These are phyloP conservation scores for Myxozyma udenii DNA, from an alignment of 805 yeast species.

Conservation along the genomic window DNA sequence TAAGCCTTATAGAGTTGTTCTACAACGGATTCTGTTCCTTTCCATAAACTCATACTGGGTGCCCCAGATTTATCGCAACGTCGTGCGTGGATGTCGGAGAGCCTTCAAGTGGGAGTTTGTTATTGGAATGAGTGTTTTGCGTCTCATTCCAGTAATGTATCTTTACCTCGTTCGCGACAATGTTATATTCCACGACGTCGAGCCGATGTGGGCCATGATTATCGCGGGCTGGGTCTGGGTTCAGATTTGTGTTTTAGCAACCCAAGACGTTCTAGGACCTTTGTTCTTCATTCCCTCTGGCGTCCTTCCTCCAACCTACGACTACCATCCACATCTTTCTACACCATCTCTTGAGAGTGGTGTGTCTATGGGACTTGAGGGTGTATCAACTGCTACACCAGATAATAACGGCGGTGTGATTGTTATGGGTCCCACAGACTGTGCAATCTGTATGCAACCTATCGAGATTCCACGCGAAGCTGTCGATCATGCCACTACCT, in stretches of 20 bases:
- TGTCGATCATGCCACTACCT: background rate
- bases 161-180: constrained; percentile 46
- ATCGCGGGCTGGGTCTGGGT: constrained; percentile 54
- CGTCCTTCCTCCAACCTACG: constrained; percentile 75
- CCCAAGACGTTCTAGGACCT: constrained; percentile 71
- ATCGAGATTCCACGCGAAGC: constrained; percentile 49
- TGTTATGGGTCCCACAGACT: constrained; percentile 44
- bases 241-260: constrained; percentile 56
- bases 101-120: constrained; percentile 74
- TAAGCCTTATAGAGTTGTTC: constrained; percentile 47
- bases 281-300: constrained; percentile 75
- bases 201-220: constrained; percentile 48
- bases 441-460: constrained; percentile 86
- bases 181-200: constrained; percentile 74
- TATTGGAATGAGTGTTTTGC: constrained; percentile 59
- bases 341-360: constrained; percentile 57
- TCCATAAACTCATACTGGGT: constrained; percentile 73
- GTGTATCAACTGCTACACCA: constrained; percentile 34
- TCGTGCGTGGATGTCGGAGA: constrained; percentile 62
- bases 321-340: constrained; percentile 68
- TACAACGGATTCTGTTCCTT: constrained; percentile 56
- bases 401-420: constrained; percentile 14
- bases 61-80: constrained; percentile 82
- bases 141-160: constrained; percentile 66
- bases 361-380: constrained; percentile 35